phyloP scores from a whole-genome alignment of 108 stramenopile genomes.

The Nitzschia inconspicua region DNA sequence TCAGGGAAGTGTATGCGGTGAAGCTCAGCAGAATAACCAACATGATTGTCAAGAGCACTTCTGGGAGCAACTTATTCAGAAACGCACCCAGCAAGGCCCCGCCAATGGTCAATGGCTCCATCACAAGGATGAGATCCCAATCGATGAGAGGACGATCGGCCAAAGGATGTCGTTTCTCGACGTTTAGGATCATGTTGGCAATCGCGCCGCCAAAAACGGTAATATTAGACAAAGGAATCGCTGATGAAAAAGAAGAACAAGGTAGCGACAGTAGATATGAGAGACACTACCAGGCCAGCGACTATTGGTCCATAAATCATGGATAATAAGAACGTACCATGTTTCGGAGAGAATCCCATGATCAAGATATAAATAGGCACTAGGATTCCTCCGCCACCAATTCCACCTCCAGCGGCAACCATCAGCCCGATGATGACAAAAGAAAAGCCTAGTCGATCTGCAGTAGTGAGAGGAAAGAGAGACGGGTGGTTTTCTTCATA shows the following conservation, averaged over 20 bases:
- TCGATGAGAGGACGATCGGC: constrained; percentile 91
- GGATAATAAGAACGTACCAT: constrained; percentile 47
- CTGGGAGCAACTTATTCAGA: constrained; percentile 75
- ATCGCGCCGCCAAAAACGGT: constrained; percentile 82
- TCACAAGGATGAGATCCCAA: constrained; percentile 95
- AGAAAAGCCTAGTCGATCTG: constrained; percentile 54
- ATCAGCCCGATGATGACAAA: constrained; percentile 48
- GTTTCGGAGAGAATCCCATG: constrained; percentile 65
- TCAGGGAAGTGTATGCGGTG: constrained; percentile 65
- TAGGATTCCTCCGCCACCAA: constrained; percentile 85
- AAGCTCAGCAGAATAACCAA: constrained; percentile 61
- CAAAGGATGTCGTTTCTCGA: constrained; percentile 57
- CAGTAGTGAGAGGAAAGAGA: constrained; percentile 50
- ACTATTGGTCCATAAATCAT: constrained; percentile 48
- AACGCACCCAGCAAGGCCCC: constrained; percentile 91
- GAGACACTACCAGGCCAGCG: constrained; percentile 24
- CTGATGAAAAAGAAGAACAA: neutral
- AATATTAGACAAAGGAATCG: constrained; percentile 69
- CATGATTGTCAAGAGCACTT: constrained; percentile 54
- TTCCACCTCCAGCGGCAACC: constrained; percentile 79
- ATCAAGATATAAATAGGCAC: constrained; percentile 85
- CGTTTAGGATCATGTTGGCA: constrained; percentile 67
- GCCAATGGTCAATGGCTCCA: constrained; percentile 95
- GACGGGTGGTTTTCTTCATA: constrained; percentile 26
- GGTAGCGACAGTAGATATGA: constrained; percentile 1